Evolutionary conservation across 345 rosid genomes (phyloP), one percentile per base, ranked within the genome.

Genomic region (Pseudoturritis turrita): DNA sequence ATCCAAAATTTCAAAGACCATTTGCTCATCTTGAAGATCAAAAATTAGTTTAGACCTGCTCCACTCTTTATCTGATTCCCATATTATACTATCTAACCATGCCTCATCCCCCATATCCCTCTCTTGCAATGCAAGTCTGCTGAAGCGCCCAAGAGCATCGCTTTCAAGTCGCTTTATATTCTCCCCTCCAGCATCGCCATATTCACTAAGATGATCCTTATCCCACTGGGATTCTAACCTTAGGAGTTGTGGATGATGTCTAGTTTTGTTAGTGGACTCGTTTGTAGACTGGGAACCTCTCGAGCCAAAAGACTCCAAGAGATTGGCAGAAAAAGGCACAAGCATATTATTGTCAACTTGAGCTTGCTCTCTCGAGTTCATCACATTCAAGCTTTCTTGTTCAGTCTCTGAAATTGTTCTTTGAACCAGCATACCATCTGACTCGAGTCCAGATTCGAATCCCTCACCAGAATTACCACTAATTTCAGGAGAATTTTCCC

Each of bases 21-120:
- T 95, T 71, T 87, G 93, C 81, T 87, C 85, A 79, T 95, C 99
- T 74, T 86, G 96, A 77, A 95, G 96, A 82, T 95, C 96, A 70
- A 85, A 84, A 77, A 95, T 88, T 50, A 95, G 82, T 88, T 87
- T 89, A 44, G 96, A 88, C 70, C 84, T 89, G 22, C 78, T 46
- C 31, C 72, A 67, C 57, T 72, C 57, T 51, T 77, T 75, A 50
- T 78, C 65, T 17, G 93, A 80, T 22, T 89, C 99, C 98, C 98
- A 91, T 73, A 88, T 81, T 71, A 95, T 84, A 77, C 83, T 76
- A 72, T 89, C 83, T 73, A 88, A 71, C 99, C 99, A 95, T 75
- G 92, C 80, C 45, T 88, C 99, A 59, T 87, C 92, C 78, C 83
- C 71, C 69, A 86, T 67, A 58, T 80, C 85, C 68, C 74, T 81